Evolutionary conservation across 495 filamentous ascomycete genomes (phyloP), one percentile per base, ranked within the genome.

Genomic region (Penicillium canariense): DNA sequence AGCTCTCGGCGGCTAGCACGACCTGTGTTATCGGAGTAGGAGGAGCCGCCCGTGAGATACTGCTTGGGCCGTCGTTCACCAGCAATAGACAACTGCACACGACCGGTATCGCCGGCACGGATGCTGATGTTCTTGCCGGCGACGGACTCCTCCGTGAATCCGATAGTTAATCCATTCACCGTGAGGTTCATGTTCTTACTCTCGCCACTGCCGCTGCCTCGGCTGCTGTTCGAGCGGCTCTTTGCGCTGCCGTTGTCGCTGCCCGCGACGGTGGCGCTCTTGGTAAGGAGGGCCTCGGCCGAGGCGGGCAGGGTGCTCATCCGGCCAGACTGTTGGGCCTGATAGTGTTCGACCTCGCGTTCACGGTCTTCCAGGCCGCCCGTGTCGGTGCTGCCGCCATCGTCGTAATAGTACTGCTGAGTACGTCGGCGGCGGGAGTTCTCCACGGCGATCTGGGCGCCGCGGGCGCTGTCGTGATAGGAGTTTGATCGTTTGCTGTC

Each of bases 211-310:
- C 59, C 48, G 45, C 74, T 77, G 26, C 67, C 74, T 27, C 71
- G 72, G 56, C 74, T 76, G 66, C 75, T 74, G 63, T 68, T 71
- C 10, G 74, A 76, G 22, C 69, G 70, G 55, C 68, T 77, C 47
- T 77, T 75, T 46, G 74, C 74, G 51, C 76, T 78, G 23, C 70
- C 73, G 26, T 68, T 73, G 44, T 78, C 76, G 48, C 74, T 77
- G 15, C 62, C 69, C 2, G 63, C 47, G 18, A 69, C 68, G 35
- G 59, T 62, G 12, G 57, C 54, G 8, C 60, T 47, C 46, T 74
- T 75, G 34, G 66, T 48, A 26, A 68, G 64, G 22, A 69, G 59
- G 31, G 69, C 60, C 52, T 76, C 76, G 7, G 59, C 47, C 1
- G 70, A 75, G n/a, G 71, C 54, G 17, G 73, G 68, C 14, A 73